Conservation (phyloP, 257 asterid genomes). For the Nicotiana obtusifolia region DNA sequence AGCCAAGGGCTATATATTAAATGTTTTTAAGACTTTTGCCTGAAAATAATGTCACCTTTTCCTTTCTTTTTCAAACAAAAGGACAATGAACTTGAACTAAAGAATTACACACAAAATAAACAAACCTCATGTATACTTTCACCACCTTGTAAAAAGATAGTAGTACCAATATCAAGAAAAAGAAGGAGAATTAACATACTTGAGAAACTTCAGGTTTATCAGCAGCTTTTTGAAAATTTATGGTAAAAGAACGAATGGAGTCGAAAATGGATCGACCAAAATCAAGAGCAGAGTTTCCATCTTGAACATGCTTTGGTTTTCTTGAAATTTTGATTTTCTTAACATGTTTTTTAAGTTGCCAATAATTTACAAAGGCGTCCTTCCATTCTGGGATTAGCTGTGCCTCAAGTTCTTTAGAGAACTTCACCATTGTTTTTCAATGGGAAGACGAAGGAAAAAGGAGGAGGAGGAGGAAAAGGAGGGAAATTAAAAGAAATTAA, state of each 20-base stretch:
- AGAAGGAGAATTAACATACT: conserved; percentile 19
- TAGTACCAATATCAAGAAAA: neutral
- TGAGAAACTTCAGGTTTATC: conserved; percentile 33
- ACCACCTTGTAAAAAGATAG: neutral
- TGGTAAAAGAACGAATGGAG: conserved; percentile 29
- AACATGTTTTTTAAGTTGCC: conserved; percentile 71
- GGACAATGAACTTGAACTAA: neutral
- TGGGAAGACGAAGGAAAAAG: neutral
- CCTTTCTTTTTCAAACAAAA: neutral
- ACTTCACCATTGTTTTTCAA: conserved; percentile 57
- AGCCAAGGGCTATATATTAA: neutral
- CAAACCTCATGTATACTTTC: neutral
- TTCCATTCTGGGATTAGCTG: conserved; percentile 89
- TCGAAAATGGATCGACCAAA: conserved; percentile 57
- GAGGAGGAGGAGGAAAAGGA: neutral
- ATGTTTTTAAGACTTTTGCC: neutral
- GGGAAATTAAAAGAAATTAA: neutral
- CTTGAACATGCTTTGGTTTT: conserved; percentile 28
- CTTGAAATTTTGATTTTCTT: conserved; percentile 54
- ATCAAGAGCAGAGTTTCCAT: conserved; percentile 14
- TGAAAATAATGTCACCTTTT: conserved; percentile 1
- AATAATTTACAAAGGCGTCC: conserved; percentile 73
- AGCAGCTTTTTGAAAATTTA: neutral
- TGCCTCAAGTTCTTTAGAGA: conserved; percentile 80
- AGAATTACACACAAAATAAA: no score